phyloP scores from a whole-genome alignment of 1,284 basidiomycete genomes.

The Anthracocystis setariae region DNA sequence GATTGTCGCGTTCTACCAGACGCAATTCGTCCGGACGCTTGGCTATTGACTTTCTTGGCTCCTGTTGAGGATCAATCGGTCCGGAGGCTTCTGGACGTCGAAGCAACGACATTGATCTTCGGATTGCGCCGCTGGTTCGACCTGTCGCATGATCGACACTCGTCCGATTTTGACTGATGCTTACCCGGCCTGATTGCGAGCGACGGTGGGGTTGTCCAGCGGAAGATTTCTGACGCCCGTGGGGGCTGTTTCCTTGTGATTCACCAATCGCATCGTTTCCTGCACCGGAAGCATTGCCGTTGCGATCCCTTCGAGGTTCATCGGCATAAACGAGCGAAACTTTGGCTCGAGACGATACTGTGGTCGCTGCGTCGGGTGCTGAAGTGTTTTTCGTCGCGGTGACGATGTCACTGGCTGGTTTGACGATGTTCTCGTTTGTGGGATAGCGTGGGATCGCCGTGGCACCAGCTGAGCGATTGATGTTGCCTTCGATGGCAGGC shows the following conservation, averaged over 20 bases:
- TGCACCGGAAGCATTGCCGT: constrained; percentile 11
- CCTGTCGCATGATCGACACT: constrained; percentile 17
- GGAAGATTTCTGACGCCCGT: not conserved
- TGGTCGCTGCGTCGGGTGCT: not conserved
- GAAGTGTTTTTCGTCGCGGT: constrained; percentile 1
- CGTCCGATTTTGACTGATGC: constrained; percentile 10
- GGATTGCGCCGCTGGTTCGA: constrained; percentile 15
- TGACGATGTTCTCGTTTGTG: constrained; percentile 2
- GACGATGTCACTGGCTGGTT: constrained; percentile 6
- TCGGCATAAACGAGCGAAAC: constrained; percentile 31
- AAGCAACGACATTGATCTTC: constrained; percentile 19
- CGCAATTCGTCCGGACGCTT: constrained; percentile 38
- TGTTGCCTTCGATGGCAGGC: constrained; percentile 3
- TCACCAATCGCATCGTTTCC: not conserved
- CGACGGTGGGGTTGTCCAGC: constrained; percentile 16
- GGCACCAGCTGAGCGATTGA: constrained; percentile 3
- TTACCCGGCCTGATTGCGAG: constrained; percentile 15
- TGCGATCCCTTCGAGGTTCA: constrained; percentile 11
- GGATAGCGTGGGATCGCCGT: constrained; percentile 20
- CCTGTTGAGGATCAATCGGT: constrained; percentile 43
- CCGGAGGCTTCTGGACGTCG: constrained; percentile 1
- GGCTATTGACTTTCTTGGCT: constrained; percentile 45
- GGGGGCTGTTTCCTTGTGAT: not conserved
- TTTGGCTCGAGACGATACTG: constrained; percentile 3
- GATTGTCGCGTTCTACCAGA: constrained; percentile 31